Conservation (phyloP, 768 basidiomycete genomes). For the Mycena rosella region DNA sequence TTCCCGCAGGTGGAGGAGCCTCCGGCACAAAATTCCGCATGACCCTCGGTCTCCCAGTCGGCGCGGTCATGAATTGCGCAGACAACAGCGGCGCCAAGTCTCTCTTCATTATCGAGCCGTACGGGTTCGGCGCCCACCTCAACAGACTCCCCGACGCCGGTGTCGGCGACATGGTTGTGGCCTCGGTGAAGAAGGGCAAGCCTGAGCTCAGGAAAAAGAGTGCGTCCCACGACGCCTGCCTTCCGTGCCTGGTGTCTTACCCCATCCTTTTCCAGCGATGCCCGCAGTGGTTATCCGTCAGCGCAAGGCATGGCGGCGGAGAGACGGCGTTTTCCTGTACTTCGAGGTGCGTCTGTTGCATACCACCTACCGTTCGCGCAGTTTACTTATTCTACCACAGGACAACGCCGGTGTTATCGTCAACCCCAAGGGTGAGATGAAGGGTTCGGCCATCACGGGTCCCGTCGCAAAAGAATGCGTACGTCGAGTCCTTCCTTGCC, state of each 20-base stretch:
- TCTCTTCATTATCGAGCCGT: slow-evolving; percentile 94
- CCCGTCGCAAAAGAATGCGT: slow-evolving; percentile 99
- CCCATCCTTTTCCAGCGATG: slow-evolving; percentile 75
- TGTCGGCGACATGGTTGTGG: slow-evolving; percentile 96
- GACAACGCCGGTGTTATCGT: slow-evolving; percentile 98
- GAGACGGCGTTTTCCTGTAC: slow-evolving; percentile 99
- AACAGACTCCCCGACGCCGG: slow-evolving; percentile 98
- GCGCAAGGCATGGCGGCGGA: slow-evolving; percentile 97
- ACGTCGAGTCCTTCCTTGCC: slow-evolving; percentile 49
- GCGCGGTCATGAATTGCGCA: slow-evolving; percentile 96
- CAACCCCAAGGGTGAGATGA: slow-evolving; percentile 99
- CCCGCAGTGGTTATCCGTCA: slow-evolving; percentile 97
- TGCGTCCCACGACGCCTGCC: slow-evolving; percentile 55
- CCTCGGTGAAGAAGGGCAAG: slow-evolving; percentile 99
- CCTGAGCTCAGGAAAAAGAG: slow-evolving; percentile 99
- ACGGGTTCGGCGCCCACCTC: slow-evolving; percentile 94
- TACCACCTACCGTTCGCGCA: not conserved
- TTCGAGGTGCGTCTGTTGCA: slow-evolving; percentile 74
- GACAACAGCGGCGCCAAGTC: slow-evolving; percentile 99
- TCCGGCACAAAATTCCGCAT: slow-evolving; percentile 97
- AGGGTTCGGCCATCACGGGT: slow-evolving; percentile 96
- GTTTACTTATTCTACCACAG: slow-evolving; percentile 39
- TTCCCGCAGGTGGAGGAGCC: slow-evolving; percentile 63
- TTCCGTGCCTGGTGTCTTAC: not conserved
- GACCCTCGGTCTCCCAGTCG: slow-evolving; percentile 93